Percentiles rank a stretch among this genome's conserved stretches.
phyloP scores from a whole-genome alignment of 2,329 filamentous ascomycete genomes.

The Aspergillus fischeri region DNA sequence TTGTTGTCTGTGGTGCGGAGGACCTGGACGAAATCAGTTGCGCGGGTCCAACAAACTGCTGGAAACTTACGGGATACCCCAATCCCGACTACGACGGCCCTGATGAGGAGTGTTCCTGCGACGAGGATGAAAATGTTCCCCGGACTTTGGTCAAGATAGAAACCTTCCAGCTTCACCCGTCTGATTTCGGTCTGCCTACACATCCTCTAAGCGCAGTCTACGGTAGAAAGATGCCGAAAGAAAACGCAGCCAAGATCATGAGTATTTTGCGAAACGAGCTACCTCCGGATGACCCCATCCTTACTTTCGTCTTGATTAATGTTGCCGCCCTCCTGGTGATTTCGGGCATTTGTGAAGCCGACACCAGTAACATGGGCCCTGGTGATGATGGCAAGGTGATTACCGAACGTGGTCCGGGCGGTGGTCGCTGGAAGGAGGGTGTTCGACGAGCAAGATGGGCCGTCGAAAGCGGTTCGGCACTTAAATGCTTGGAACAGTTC shows the following conservation, averaged over 20 bases:
- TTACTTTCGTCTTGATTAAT: constrained; percentile 94
- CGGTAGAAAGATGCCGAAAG: constrained; percentile 75
- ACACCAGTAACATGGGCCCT: constrained; percentile 71
- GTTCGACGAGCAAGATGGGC: constrained; percentile 83
- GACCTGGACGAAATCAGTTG: constrained; percentile 95
- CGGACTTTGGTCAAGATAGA: constrained; percentile 57
- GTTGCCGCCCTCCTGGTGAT: constrained; percentile 82
- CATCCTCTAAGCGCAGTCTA: constrained; percentile 76
- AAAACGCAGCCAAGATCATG: constrained; percentile 82
- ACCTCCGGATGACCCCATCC: constrained; percentile 71
- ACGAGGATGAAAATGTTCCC: constrained; percentile 35
- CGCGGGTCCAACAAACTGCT: constrained; percentile 83
- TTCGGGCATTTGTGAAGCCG: constrained; percentile 80
- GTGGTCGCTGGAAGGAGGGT: constrained; percentile 91
- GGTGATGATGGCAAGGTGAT: constrained; percentile 79
- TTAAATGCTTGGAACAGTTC: constrained; percentile 76
- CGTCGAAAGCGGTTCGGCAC: constrained; percentile 79
- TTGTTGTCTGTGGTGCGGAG: constrained; percentile 91
- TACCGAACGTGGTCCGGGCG: constrained; percentile 76
- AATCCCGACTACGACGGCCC: constrained; percentile 41
- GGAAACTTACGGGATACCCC: constrained; percentile 62
- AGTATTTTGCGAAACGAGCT: constrained; percentile 71
- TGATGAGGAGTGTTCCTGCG: constrained; percentile 39
- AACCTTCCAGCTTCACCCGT: constrained; percentile 71
- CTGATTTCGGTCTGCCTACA: constrained; percentile 77